These are phyloP conservation scores for Penicillium robsamsonii DNA, from an alignment of 495 filamentous ascomycete species.

Conservation along the genomic window DNA sequence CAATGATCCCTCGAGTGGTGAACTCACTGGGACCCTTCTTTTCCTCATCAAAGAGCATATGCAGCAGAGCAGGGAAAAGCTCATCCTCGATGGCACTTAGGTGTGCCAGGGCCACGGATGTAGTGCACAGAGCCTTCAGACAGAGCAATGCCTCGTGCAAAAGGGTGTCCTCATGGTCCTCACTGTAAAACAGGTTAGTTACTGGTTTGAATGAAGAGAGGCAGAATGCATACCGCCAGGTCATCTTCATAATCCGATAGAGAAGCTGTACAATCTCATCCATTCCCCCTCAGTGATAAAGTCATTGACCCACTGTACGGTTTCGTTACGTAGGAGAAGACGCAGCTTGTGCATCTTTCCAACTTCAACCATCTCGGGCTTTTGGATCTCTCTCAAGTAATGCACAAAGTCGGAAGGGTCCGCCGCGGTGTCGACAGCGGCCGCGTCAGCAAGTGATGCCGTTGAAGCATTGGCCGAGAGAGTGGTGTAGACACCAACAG, in stretches of 20 bases:
- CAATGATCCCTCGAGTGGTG: slow-evolving; percentile 83
- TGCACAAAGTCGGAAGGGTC: slow-evolving; percentile 77
- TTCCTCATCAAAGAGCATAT: slow-evolving; percentile 92
- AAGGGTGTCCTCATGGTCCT: slow-evolving; percentile 93
- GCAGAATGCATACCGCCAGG: slow-evolving; percentile 73
- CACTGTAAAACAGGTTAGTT: slow-evolving; percentile 51
- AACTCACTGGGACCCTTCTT: slow-evolving; percentile 97
- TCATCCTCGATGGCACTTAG: slow-evolving; percentile 74
- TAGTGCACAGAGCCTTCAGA: slow-evolving; percentile 92
- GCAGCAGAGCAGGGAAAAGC: slow-evolving; percentile 82
- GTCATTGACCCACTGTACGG: slow-evolving; percentile 86
- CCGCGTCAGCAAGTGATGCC: slow-evolving; percentile 42
- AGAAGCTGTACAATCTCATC: slow-evolving; percentile 81
- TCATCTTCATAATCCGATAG: slow-evolving; percentile 86
- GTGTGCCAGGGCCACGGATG: slow-evolving; percentile 74
- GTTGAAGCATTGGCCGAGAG: slow-evolving; percentile 42
- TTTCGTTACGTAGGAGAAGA: slow-evolving; percentile 87
- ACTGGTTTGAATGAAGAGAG: not conserved
- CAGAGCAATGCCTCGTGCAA: slow-evolving; percentile 91
- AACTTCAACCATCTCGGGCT: slow-evolving; percentile 83
- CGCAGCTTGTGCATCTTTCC: slow-evolving; percentile 91
- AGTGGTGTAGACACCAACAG: slow-evolving; percentile 48
- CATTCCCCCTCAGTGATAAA: slow-evolving; percentile 93
- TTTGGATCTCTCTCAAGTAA: slow-evolving; percentile 72
- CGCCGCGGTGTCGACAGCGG: slow-evolving; percentile 46